Conservation (phyloP, 208 protist species). For the Strigomonas culicis region DNA sequence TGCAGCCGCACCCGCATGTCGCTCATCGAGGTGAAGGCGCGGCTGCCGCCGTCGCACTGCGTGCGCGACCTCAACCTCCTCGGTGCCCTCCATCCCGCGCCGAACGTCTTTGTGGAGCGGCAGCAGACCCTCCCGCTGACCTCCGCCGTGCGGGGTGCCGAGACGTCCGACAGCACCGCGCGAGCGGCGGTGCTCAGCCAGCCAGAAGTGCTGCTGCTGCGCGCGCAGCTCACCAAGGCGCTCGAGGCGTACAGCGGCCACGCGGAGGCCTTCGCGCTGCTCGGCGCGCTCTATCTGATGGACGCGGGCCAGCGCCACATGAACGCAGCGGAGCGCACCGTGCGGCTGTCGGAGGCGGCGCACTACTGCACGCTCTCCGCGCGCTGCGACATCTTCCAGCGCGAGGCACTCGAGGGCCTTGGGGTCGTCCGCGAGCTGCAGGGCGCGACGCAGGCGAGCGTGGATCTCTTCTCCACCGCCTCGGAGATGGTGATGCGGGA, state of each 20-base stretch:
- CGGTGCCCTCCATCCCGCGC: constrained; percentile 12
- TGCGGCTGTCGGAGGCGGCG: constrained; percentile 44
- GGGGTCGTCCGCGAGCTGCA: constrained; percentile 62
- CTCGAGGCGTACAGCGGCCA: constrained; percentile 40
- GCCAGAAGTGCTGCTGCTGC: constrained; percentile 1
- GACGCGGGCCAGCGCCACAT: constrained; percentile 39
- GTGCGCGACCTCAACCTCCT: constrained; percentile 40
- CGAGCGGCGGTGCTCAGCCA: constrained; percentile 4
- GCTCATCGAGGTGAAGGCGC: constrained; percentile 13
- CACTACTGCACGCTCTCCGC: constrained; percentile 51
- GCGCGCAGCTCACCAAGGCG: constrained; percentile 33
- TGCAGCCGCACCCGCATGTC: constrained; percentile 37
- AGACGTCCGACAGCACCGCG: background rate
- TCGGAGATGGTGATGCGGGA: constrained; percentile 39
- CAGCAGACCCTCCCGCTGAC: background rate
- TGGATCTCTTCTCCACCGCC: constrained; percentile 60
- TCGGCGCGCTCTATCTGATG: constrained; percentile 47
- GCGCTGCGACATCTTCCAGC: constrained; percentile 22
- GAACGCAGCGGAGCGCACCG: constrained; percentile 21
- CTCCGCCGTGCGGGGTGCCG: constrained; percentile 1
- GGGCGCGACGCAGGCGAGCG: constrained; percentile 41
- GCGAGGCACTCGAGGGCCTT: constrained; percentile 50
- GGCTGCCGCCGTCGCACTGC: background rate
- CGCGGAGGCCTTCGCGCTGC: constrained; percentile 46
- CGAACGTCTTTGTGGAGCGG: background rate